Percentiles rank a stretch among this genome's conserved stretches.
Conservation (phyloP, 805 yeast genomes). For the Yarrowia bubula region DNA sequence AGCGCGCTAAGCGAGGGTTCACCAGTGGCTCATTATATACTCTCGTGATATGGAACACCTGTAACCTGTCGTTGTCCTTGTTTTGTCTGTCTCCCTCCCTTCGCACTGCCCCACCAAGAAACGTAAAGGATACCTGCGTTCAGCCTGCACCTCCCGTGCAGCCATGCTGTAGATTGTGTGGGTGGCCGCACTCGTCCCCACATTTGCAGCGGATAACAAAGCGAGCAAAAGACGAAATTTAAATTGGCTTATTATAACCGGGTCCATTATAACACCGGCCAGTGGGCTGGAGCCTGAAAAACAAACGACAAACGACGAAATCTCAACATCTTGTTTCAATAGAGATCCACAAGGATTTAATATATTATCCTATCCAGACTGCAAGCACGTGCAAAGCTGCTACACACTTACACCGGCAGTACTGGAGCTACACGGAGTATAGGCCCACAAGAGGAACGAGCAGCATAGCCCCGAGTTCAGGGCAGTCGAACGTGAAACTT, state of each 20-base stretch:
- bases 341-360: no score
- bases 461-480: not conserved
- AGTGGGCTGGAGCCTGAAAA: not conserved
- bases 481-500: not conserved
- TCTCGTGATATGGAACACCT: not conserved
- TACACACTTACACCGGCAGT: no score
- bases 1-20: not conserved
- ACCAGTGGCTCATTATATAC: no score
- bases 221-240: not conserved
- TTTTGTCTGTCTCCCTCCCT: no score
- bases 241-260: constrained; percentile 9
- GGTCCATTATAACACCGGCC: not conserved
- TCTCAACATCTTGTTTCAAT: not conserved
- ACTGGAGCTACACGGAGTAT: no score
- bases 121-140: constrained; percentile 11
- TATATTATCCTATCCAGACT: no score
- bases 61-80: not conserved
- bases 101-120: constrained; percentile 8
- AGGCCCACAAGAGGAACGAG: not conserved
- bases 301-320: not conserved
- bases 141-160: constrained; percentile 4
- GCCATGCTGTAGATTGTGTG: constrained; percentile 9
- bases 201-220: constrained; percentile 10
- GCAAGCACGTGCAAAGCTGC: no score
- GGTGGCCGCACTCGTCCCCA: constrained; percentile 13